These are phyloP conservation scores for Atkinsonella hypoxylon DNA, from an alignment of 2,329 filamentous ascomycete species.

Conservation along the genomic window DNA sequence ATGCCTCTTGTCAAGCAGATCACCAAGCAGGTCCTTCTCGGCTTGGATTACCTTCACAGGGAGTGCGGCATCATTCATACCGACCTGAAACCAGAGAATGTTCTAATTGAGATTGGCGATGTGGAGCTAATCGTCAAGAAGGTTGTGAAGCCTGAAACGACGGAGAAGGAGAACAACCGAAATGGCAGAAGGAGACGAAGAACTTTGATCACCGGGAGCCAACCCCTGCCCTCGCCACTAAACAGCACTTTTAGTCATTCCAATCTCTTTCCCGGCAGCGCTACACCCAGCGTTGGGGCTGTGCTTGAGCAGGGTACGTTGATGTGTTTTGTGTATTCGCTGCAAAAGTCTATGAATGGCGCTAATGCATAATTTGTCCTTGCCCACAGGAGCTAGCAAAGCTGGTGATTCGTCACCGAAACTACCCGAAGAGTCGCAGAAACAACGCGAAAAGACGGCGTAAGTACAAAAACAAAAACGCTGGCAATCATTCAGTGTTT, in stretches of 20 bases:
- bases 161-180: constrained; percentile 75
- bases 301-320: constrained; percentile 66
- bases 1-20: constrained; percentile 97
- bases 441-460: constrained; percentile 87
- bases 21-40: constrained; percentile 91
- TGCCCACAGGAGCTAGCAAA: constrained; percentile 20
- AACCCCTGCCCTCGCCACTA: constrained; percentile 87
- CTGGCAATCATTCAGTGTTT: too few species aligned
- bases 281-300: constrained; percentile 69
- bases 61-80: constrained; percentile 99
- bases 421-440: constrained; percentile 54
- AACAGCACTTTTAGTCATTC: constrained; percentile 80
- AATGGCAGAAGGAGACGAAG: constrained; percentile 82
- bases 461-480: constrained; percentile 45
- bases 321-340: not conserved
- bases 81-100: constrained; percentile 94
- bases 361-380: not conserved
- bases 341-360: not conserved
- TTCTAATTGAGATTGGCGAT: constrained; percentile 96
- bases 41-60: constrained; percentile 89
- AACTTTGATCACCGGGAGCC: constrained; percentile 92
- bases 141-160: constrained; percentile 70
- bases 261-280: constrained; percentile 54
- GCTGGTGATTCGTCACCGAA: constrained; percentile 35
- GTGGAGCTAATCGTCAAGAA: constrained; percentile 97